Base-by-base conservation (phyloP, 139 green algal genomes). In the Gonium pectorale region DNA sequence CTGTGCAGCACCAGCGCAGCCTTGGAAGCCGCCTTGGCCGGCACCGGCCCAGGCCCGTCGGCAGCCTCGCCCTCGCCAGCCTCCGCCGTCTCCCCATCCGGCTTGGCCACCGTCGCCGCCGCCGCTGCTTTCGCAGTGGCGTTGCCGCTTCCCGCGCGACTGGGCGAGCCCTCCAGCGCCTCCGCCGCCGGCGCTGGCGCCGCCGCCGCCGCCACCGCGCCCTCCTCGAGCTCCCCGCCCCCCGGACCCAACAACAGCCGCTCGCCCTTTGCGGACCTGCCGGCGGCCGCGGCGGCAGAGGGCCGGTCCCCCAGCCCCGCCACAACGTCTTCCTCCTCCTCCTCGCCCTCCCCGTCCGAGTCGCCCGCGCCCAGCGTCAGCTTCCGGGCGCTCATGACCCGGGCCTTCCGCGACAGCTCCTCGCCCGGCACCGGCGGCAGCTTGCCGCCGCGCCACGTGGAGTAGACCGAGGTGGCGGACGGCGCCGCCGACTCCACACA, bases 401-500 rank as follows among this genome's bases (percentile, higher is more conserved):
- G 13, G 13, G 49, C 49, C 49, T 17, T 13, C 49, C 13, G 49
- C 13, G 49, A 56, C 49, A 56, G 49, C 49, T 26, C 13, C 49
- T 26, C 49, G 13, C 13, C 13, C 49, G 17, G 49, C 49, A 56
- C 13, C 49, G 17, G 49, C 49, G 49, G 49, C 49, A 17, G 49
- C 5, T 7, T 7, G 38, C 37, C 40, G 38, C 67, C 54, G 0
- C 38, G 54, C 2, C 19, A 22, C 7, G 38, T 2, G 8, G 73
- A 67, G 24, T 29, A 5, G 35, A 69, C 9, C 6, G 73, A 81
- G 2, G 52, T 81, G 4, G 22, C n/a, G 0, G 73, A 81, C 29
- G 54, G 54, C 27, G 22, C 38, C 35, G 73, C 73, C 29, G 54
- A 70, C 73, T 81, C 73, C 11, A 81, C 37, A 3, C 38, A 33